Evolutionary conservation across 371 early-diverging fungal genomes (phyloP), one percentile per base, ranked within the genome.

Genomic region (Nematocida minor): DNA sequence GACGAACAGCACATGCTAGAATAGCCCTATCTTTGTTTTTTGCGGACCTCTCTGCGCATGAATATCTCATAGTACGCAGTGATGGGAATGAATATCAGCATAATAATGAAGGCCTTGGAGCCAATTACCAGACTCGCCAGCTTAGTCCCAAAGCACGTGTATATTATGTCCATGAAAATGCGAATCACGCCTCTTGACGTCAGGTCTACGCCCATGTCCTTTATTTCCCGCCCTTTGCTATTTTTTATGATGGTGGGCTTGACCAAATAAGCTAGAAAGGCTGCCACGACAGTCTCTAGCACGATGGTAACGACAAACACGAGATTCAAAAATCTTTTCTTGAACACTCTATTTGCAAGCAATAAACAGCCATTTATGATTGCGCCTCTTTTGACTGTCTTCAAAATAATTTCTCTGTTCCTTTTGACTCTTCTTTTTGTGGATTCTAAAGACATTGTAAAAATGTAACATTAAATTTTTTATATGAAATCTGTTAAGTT

Each of bases 31-130:
- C 49, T 16, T n/a, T 7, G 29, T 55, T 38, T 55, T 41, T 11
- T 53, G 29, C 42, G 53, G 14, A 48, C 67, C 18, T 54, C 49
- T 27, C 64, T 54, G 9, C 68, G 29, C 68, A 4, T 55, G 47
- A 70, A 70, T 32, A 74, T 46, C 34, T 74, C 77, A 53, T 74
- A 74, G 54, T 74, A 74, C 4, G 55, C 66, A n/a, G 32, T 64
- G 16, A 66, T 54, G n/a, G 77, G 77, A 34, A 74, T 48, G n/a
- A n/a, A n/a, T 6, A 74, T 51, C 7, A 74, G 49, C 32, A 74
- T 2, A 27, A 62, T 4, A 60, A 64, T 63, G 11, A 40, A 74
- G 16, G 77, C 77, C 25, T 74, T 63, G 25, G 16, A 0, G 16
- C 41, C 40, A 25, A 64, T 38, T 31, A 74, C 9, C 7, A 47